Evolutionary conservation across 1,139 yeast genomes (phyloP).

Genomic region (Wickerhamiella infanticola): DNA sequence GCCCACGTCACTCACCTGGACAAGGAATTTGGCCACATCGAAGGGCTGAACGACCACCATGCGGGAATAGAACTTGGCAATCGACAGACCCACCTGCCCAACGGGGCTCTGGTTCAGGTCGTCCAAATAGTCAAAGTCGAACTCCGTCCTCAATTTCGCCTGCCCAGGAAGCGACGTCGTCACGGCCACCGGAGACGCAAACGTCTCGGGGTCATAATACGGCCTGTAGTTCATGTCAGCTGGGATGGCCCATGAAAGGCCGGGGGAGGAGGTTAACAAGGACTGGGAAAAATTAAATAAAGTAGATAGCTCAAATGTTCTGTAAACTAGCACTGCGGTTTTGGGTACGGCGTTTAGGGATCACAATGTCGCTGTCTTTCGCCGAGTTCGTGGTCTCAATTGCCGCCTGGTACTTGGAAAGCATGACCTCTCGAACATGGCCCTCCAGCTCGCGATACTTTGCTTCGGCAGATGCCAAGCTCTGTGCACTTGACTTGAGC

Average conservation of each 20-base stretch:
- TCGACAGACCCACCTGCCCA: conserved; percentile 40
- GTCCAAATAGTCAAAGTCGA: conserved; percentile 40
- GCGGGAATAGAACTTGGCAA: conserved; percentile 50
- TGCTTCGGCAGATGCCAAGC: conserved; percentile 9
- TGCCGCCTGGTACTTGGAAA: conserved; percentile 12
- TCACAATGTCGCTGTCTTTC: not conserved
- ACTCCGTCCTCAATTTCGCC: conserved; percentile 11
- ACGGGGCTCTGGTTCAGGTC: conserved; percentile 40
- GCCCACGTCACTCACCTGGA: conserved; percentile 52
- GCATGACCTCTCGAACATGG: conserved; percentile 10
- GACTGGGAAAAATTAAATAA: not conserved
- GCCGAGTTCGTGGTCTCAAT: conserved; percentile 3
- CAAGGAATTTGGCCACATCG: conserved; percentile 61
- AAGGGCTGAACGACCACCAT: conserved; percentile 72
- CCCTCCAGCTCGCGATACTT: conserved; percentile 11
- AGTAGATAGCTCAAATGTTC: not conserved
- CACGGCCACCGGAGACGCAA: conserved; percentile 29
- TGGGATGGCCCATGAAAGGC: not conserved
- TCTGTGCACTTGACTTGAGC: conserved; percentile 6
- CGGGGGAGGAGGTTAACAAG: not conserved
- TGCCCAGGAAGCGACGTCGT: conserved; percentile 4
- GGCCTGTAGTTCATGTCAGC: conserved; percentile 35
- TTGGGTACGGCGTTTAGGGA: conserved; percentile 1
- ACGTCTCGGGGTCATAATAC: conserved; percentile 54
- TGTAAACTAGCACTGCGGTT: not conserved